Base-by-base conservation (phyloP, 106 monocot species). In the Alisma plantagoaquatica region DNA sequence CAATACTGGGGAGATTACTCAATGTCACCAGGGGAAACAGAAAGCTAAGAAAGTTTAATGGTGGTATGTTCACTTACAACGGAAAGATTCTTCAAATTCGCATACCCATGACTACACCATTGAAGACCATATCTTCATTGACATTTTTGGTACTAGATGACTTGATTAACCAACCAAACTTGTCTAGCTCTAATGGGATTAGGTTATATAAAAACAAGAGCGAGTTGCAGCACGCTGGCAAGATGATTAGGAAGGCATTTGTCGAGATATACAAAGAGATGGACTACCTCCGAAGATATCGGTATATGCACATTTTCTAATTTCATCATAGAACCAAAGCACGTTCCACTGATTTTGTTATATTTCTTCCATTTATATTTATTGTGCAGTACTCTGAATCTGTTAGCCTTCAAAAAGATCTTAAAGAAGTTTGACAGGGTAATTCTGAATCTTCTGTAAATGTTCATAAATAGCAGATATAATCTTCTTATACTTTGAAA, bases 351-450 rank as follows among this genome's bases (percentile, higher is more conserved):
- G 35, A 38, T 7, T 38, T 38, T 7, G 6, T 38, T 14, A 38
- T 38, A 38, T 38, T 6, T 7, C 35, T 7, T 7, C 14, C 9
- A 6, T 38, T 14, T 38, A 38, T 7, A 7, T 7, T 38, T 7
- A 38, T 38, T n/a, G n/a, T 38, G 65, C 73, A 87, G 96, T 68
- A 84, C 77, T 50, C 56, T 98, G 74, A 90, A 98, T 73, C 76
- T 98, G 84, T 26, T 84, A 61, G 98, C 98, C 44, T 98, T 98
- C 64, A 90, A 55, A 6, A 98, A 98, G 66, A 98, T 98, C 48
- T 43, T 98, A 61, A 98, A 90, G 69, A 98, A 98, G 44, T 82
- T 98, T 59, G 98, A 98, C 60, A 90, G 90, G 84, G 92, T 93
- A 65, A 7, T 38, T 6, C 35, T 38, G 35, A 38, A 38, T 14